Evolutionary conservation across 2,329 filamentous ascomycete species (phyloP).

Genomic region (Knufia fluminis): DNA sequence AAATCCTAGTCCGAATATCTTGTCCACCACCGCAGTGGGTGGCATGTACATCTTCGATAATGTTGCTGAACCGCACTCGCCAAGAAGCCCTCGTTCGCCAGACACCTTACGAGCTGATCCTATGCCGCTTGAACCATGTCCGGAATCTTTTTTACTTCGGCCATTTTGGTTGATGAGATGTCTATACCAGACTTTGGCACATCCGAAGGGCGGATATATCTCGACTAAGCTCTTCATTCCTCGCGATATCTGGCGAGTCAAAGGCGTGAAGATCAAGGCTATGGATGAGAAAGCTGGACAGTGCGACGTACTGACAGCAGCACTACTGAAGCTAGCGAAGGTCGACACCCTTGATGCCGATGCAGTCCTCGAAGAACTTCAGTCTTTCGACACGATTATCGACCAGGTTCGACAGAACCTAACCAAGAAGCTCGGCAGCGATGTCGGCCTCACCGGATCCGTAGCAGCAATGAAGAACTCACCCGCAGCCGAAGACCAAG

Average conservation of each 20-base stretch:
- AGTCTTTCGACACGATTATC: constrained; percentile 71
- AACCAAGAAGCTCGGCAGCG: constrained; percentile 77
- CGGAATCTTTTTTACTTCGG: constrained; percentile 75
- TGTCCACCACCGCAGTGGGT: constrained; percentile 35
- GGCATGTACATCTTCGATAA: constrained; percentile 74
- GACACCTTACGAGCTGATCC: constrained; percentile 53
- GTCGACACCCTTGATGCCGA: constrained; percentile 89
- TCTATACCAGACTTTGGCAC: constrained; percentile 82
- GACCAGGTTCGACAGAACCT: constrained; percentile 74
- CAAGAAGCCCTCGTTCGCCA: constrained; percentile 47
- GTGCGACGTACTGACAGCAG: constrained; percentile 83
- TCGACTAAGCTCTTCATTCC: constrained; percentile 88
- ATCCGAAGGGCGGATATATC: constrained; percentile 84
- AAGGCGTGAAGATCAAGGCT: constrained; percentile 83
- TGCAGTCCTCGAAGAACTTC: constrained; percentile 88
- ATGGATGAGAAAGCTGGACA: constrained; percentile 89
- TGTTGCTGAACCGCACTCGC: constrained; percentile 57
- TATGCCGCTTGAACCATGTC: constrained; percentile 78
- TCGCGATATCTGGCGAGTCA: constrained; percentile 85
- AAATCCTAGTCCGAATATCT: constrained; percentile 56
- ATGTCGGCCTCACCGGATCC: constrained; percentile 74
- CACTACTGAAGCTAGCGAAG: constrained; percentile 68
- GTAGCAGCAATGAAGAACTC: constrained; percentile 68
- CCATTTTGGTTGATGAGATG: constrained; percentile 98
- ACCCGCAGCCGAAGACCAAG: constrained; percentile 40